Conservation (phyloP, 176 grass and related monocot species). For the Triticum turgidum region DNA sequence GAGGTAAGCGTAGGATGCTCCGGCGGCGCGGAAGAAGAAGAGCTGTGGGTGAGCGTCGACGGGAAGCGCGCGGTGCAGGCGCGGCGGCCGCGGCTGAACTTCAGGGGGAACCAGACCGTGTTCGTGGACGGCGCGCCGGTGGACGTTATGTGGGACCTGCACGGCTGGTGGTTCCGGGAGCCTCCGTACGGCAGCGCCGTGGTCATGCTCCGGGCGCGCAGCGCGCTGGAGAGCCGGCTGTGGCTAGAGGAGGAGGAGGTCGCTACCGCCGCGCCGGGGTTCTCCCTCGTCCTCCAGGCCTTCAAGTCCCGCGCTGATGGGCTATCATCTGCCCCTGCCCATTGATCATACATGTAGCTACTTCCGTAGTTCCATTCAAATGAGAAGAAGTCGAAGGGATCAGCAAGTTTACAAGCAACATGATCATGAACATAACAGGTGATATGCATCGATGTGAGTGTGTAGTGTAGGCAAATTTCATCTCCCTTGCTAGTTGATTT, state of each 20-base stretch:
- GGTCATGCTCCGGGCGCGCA: conserved; percentile 79
- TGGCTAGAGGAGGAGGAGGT: conserved; percentile 81
- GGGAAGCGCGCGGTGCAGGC: conserved; percentile 69
- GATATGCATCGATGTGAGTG: background rate
- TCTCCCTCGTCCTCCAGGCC: conserved; percentile 77
- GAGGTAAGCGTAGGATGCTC: conserved; percentile 74
- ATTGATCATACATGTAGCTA: background rate
- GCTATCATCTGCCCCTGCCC: conserved; percentile 6
- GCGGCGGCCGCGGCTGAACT: conserved; percentile 64
- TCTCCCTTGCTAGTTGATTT: background rate
- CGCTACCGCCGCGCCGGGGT: conserved; percentile 34
- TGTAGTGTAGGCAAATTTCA: background rate
- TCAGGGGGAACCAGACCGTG: conserved; percentile 87
- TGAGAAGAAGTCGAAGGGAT: too few relatives aligned
- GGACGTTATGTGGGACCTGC: conserved; percentile 95
- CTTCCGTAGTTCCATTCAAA: background rate
- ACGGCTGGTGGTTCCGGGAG: conserved; percentile 67
- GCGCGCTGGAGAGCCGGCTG: conserved; percentile 79
- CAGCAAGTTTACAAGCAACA: background rate
- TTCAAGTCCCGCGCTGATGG: conserved; percentile 50
- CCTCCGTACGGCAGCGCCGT: conserved; percentile 49
- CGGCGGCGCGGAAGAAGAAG: conserved; percentile 18
- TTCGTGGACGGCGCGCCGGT: conserved; percentile 87
- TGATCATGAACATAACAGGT: background rate
- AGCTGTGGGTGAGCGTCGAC: conserved; percentile 76